phyloP scores from a whole-genome alignment of 768 basidiomycete species.

The Suillus ampliporus region DNA sequence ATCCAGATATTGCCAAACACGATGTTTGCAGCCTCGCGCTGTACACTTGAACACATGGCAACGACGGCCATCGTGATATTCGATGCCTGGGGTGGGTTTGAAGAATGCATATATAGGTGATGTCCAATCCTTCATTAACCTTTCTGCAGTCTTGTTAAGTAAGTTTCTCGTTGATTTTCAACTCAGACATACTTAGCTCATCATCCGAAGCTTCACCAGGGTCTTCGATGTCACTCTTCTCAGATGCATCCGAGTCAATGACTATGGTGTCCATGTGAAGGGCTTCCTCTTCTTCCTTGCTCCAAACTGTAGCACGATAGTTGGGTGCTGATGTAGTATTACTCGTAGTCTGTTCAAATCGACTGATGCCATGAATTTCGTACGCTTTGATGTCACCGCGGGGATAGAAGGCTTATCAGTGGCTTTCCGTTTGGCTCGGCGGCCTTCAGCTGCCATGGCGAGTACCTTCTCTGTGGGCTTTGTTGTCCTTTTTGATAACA shows the following conservation, averaged over 20 bases:
- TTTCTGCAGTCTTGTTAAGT: conserved; percentile 16
- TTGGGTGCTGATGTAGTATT: neutral
- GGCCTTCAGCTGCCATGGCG: too few species aligned
- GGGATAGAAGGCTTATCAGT: neutral
- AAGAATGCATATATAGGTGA: conserved; percentile 37
- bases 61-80: conserved; percentile 21
- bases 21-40: conserved; percentile 21
- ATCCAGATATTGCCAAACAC: conserved; percentile 27
- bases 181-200: neutral
- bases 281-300: neutral
- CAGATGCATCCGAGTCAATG: neutral
- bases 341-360: neutral
- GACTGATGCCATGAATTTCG: neutral
- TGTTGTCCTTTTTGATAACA: neutral
- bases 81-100: conserved; percentile 22
- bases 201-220: neutral
- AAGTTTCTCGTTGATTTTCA: conserved; percentile 6
- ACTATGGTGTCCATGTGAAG: neutral
- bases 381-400: neutral
- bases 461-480: conserved; percentile 4
- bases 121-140: conserved; percentile 30
- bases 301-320: neutral
- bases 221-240: neutral
- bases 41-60: conserved; percentile 32
- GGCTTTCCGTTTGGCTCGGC: too few species aligned